Conservation (phyloP, 1,139 yeast species). For the Magnusiomyces suaveolens region DNA sequence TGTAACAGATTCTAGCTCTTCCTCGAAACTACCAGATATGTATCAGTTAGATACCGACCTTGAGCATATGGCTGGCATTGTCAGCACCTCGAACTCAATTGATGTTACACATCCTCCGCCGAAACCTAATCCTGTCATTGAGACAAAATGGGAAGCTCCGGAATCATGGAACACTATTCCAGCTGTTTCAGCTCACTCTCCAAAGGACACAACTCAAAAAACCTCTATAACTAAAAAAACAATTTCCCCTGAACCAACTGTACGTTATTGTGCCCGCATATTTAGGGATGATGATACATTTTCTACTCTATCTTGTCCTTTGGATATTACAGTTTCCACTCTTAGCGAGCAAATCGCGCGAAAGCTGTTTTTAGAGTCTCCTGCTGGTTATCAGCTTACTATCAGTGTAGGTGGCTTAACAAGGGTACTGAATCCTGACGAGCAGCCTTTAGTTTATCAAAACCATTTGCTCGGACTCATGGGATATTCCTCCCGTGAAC, state of each 20-base stretch:
- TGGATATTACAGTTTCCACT: conserved; percentile 70
- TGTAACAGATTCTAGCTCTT: background rate
- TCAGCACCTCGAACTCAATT: conserved; percentile 6
- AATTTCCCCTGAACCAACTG: background rate
- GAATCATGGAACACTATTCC: conserved; percentile 15
- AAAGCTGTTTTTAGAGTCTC: conserved; percentile 65
- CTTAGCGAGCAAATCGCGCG: conserved; percentile 57
- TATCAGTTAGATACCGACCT: conserved; percentile 12
- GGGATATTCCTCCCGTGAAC: conserved; percentile 73
- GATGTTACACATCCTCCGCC: background rate
- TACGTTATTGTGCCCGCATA: conserved; percentile 48
- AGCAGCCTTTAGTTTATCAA: conserved; percentile 71
- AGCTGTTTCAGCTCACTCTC: conserved; percentile 16
- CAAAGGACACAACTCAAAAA: conserved; percentile 9
- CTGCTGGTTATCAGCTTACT: conserved; percentile 68
- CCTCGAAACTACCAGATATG: background rate
- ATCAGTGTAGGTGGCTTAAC: conserved; percentile 71
- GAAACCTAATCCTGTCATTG: conserved; percentile 1
- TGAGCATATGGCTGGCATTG: conserved; percentile 14
- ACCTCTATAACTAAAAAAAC: conserved; percentile 1
- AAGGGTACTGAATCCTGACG: conserved; percentile 61
- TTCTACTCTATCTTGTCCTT: conserved; percentile 65
- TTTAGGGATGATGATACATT: conserved; percentile 76
- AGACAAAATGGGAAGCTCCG: conserved; percentile 14
- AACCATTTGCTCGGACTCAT: conserved; percentile 61